Conservation (phyloP, 2,329 filamentous ascomycete genomes). For the Lasiodiplodia hormozganensis region DNA sequence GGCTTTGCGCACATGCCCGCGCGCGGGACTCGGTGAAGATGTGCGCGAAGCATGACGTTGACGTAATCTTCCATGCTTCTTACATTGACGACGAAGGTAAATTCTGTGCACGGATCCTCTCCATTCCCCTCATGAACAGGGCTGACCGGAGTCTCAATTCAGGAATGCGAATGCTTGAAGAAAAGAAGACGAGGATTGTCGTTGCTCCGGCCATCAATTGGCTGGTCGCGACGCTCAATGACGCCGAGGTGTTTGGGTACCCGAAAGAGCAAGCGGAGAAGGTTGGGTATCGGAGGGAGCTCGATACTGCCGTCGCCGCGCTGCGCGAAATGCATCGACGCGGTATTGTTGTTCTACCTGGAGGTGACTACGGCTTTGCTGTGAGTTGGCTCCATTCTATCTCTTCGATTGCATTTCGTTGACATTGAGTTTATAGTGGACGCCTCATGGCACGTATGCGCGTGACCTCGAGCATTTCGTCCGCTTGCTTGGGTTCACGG, state of each 20-base stretch:
- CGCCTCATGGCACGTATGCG: slow-evolving; percentile 57
- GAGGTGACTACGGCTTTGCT: slow-evolving; percentile 36
- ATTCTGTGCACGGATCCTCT: neutral
- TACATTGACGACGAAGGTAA: slow-evolving; percentile 53
- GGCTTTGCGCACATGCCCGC: slow-evolving; percentile 55
- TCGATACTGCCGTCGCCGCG: slow-evolving; percentile 48
- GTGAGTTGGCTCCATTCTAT: neutral
- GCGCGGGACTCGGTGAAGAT: slow-evolving; percentile 54
- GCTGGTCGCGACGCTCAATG: slow-evolving; percentile 49
- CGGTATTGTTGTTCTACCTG: slow-evolving; percentile 55
- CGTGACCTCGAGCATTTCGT: slow-evolving; percentile 56
- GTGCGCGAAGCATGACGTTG: slow-evolving; percentile 54
- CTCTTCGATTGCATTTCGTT: no score
- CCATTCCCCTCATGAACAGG: neutral
- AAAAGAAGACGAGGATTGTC: slow-evolving; percentile 47
- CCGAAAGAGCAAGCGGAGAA: slow-evolving; percentile 51
- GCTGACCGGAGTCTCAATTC: neutral
- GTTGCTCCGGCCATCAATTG: slow-evolving; percentile 50
- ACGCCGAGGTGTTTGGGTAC: slow-evolving; percentile 52
- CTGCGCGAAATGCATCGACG: slow-evolving; percentile 55
- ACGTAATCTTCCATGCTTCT: slow-evolving; percentile 57
- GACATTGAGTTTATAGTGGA: slow-evolving; percentile 48
- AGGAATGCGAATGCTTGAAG: slow-evolving; percentile 40
- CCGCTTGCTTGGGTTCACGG: slow-evolving; percentile 54
- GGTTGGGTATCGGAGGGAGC: slow-evolving; percentile 53